Evolutionary conservation across 441 rosid species (phyloP).

Genomic region (Jatropha multifida): DNA sequence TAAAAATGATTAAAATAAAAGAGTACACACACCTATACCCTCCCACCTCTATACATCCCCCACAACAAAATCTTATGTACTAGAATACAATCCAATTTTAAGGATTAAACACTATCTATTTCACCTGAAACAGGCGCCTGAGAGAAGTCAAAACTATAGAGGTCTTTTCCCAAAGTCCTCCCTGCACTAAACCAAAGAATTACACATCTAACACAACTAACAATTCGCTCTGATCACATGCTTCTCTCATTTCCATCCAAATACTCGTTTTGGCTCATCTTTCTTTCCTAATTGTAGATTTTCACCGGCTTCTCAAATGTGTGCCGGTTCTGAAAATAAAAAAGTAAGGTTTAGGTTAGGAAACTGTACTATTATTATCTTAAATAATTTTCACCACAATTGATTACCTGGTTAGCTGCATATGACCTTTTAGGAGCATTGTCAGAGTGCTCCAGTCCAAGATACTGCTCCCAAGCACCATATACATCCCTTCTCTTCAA

Average conservation of each 20-base stretch:
- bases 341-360: conserved; percentile 8
- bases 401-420: conserved; percentile 77
- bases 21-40: conserved; percentile 33
- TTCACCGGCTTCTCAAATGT: conserved; percentile 84
- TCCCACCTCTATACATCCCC: conserved; percentile 39
- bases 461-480: conserved; percentile 98
- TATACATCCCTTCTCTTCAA: conserved; percentile 65
- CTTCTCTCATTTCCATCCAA: conserved; percentile 15
- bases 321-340: conserved; percentile 71
- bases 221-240: conserved; percentile 14
- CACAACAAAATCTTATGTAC: conserved; percentile 41
- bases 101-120: conserved; percentile 24
- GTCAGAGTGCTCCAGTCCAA: conserved; percentile 92
- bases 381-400: background rate
- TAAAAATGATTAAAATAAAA: conserved; percentile 4
- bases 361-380: background rate
- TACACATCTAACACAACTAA: conserved; percentile 27
- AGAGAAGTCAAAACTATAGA: conserved; percentile 23
- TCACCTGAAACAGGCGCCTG: conserved; percentile 25
- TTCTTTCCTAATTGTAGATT: conserved; percentile 70
- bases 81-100: conserved; percentile 31
- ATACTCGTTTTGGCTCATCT: conserved; percentile 15
- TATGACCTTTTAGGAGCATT: conserved; percentile 88
- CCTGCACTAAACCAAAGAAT: conserved; percentile 25
- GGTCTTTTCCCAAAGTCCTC: conserved; percentile 22